A percentile compares a stretch with the other conserved stretches of the same genome.
Evolutionary conservation across 2,329 filamentous ascomycete species (phyloP).

Genomic region (Neopestalotiopsis sp.): DNA sequence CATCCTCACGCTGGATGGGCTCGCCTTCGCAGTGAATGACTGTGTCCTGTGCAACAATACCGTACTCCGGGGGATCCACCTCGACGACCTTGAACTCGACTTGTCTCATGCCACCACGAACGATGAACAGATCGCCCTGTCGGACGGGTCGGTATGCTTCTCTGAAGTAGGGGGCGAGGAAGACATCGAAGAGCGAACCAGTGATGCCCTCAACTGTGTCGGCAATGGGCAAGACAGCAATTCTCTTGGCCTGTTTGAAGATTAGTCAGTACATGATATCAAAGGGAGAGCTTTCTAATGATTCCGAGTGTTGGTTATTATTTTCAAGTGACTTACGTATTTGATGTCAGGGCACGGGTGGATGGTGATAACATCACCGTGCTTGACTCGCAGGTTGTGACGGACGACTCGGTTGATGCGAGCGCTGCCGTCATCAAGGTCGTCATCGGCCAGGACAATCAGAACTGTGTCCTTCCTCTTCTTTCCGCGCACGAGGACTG

Average conservation of each 20-base stretch:
- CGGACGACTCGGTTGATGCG: slow-evolving; percentile 98
- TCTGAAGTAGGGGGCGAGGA: slow-evolving; percentile 98
- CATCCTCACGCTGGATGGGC: slow-evolving; percentile 94
- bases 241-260: slow-evolving; percentile 83
- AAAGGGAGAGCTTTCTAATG: neutral
- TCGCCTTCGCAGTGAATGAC: slow-evolving; percentile 99
- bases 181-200: slow-evolving; percentile 97
- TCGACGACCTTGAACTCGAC: slow-evolving; percentile 99
- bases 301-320: neutral
- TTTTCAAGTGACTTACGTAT: slow-evolving; percentile 75
- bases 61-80: slow-evolving; percentile 97
- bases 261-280: slow-evolving; percentile 15
- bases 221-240: slow-evolving; percentile 96
- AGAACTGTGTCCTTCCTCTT: slow-evolving; percentile 99
- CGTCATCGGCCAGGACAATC: slow-evolving; percentile 96
- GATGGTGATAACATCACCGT: slow-evolving; percentile 96
- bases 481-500: slow-evolving; percentile 97
- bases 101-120: slow-evolving; percentile 96
- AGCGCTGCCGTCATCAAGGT: slow-evolving; percentile 95
- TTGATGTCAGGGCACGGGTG: slow-evolving; percentile 99
- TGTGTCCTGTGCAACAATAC: slow-evolving; percentile 97
- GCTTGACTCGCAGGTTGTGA: slow-evolving; percentile 98
- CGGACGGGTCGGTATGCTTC: slow-evolving; percentile 97
- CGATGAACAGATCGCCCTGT: slow-evolving; percentile 97
- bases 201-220: slow-evolving; percentile 98